A percentile compares a stretch with the other conserved stretches of the same genome.
These are phyloP conservation scores for Ceratobasidium papillatum DNA, from an alignment of 1,284 basidiomycete species.

Conservation along the genomic window DNA sequence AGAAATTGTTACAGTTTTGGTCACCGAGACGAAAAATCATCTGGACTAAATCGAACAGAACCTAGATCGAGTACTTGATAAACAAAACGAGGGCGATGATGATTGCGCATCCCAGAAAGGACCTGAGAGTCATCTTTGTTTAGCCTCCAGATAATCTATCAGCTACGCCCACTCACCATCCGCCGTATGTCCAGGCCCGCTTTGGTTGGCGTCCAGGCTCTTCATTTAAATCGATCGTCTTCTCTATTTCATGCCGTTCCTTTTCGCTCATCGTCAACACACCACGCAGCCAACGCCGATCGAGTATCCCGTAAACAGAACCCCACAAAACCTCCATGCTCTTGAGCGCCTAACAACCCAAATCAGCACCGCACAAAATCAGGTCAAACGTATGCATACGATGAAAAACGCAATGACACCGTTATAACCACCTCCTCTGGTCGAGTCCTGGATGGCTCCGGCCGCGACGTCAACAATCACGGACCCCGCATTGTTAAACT, in stretches of 20 bases:
- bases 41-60: neutral
- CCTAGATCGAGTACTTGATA: constrained; percentile 25
- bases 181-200: constrained; percentile 23
- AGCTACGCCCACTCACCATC: constrained; percentile 12
- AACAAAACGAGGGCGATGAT: constrained; percentile 13
- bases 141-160: neutral
- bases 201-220: neutral
- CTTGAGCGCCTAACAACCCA: constrained; percentile 11
- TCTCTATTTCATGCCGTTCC: constrained; percentile 22
- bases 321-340: constrained; percentile 23
- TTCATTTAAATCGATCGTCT: constrained; percentile 1
- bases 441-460: constrained; percentile 30
- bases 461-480: constrained; percentile 31
- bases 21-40: too few species aligned
- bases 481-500: constrained; percentile 19
- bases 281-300: constrained; percentile 18
- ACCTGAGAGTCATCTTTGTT: neutral
- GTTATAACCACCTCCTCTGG: constrained; percentile 27
- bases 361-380: neutral
- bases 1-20: too few species aligned
- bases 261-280: constrained; percentile 13
- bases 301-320: constrained; percentile 15
- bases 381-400: neutral
- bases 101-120: neutral
- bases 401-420: constrained; percentile 24